Conservation (phyloP, 495 filamentous ascomycete species). For the Hypoxylon trugodes region DNA sequence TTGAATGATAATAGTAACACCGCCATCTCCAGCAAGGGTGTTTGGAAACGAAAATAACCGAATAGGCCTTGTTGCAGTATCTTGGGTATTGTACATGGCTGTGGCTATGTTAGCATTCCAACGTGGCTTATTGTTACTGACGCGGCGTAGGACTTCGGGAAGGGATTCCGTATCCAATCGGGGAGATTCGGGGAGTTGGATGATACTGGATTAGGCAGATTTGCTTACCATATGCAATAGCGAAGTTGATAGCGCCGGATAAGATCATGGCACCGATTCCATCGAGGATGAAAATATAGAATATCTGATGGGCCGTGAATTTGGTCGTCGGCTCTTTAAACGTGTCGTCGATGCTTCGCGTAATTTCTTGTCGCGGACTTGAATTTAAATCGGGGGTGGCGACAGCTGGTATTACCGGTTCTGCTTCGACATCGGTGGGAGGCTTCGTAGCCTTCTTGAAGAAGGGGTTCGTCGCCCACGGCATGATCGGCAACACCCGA, state of each 20-base stretch:
- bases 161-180: no score
- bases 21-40: conserved; percentile 55
- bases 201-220: not conserved
- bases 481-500: conserved; percentile 37
- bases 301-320: conserved; percentile 49
- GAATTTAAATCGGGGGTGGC: conserved; percentile 3
- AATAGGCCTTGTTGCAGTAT: conserved; percentile 37
- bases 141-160: not conserved
- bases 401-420: conserved; percentile 5
- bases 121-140: not conserved
- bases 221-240: conserved; percentile 52
- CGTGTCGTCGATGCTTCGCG: conserved; percentile 6
- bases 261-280: conserved; percentile 50
- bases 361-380: conserved; percentile 12
- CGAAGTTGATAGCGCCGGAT: conserved; percentile 55
- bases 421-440: conserved; percentile 38
- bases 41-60: conserved; percentile 52
- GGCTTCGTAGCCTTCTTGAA: conserved; percentile 34
- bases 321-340: conserved; percentile 43
- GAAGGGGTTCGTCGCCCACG: conserved; percentile 49
- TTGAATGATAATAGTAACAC: conserved; percentile 42
- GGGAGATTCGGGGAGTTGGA: not conserved
- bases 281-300: conserved; percentile 52
- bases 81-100: conserved; percentile 51
- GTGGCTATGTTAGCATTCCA: conserved; percentile 12